A percentile compares a stretch with the other conserved stretches of the same genome.
Evolutionary conservation across 305 asterid species (phyloP).

Genomic region (Ilex paraguariensis): DNA sequence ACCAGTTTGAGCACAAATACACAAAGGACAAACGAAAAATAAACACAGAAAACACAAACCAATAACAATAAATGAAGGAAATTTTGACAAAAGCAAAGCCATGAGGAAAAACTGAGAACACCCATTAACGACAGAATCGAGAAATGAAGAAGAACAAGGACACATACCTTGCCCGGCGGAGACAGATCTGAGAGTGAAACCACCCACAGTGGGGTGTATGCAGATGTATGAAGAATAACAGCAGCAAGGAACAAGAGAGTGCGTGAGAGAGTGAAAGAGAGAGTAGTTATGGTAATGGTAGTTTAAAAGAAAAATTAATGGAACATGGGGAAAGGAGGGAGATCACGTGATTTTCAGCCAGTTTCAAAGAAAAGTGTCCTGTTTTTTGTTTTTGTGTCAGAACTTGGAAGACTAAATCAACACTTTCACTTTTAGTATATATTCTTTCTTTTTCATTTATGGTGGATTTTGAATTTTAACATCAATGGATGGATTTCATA

Average conservation of each 20-base stretch:
- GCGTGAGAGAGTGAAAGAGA: constrained; percentile 22
- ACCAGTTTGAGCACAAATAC: neutral
- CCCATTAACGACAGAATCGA: constrained; percentile 1
- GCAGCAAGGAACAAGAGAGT: constrained; percentile 8
- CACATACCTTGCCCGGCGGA: constrained; percentile 13
- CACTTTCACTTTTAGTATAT: too few species aligned
- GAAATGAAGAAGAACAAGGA: constrained; percentile 8
- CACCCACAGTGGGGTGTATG: constrained; percentile 5
- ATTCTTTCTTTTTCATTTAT: too few species aligned
- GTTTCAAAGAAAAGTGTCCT: constrained; percentile 17
- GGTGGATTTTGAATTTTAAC: too few species aligned
- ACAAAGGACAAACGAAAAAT: neutral
- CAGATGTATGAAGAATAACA: constrained; percentile 10
- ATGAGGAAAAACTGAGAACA: constrained; percentile 2
- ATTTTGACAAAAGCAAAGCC: neutral
- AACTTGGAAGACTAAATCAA: constrained; percentile 9
- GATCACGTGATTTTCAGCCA: constrained; percentile 80
- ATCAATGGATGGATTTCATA: too few species aligned
- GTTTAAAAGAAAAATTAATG: constrained; percentile 11
- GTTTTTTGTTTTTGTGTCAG: constrained; percentile 29
- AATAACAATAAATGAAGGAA: neutral
- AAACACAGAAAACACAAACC: constrained; percentile 1
- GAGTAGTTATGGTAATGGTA: too few species aligned
- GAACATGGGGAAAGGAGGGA: constrained; percentile 4
- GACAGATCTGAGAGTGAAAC: constrained; percentile 30